phyloP scores from a whole-genome alignment of 2,329 filamentous ascomycete species.

The Trematosphaeria pertusa region DNA sequence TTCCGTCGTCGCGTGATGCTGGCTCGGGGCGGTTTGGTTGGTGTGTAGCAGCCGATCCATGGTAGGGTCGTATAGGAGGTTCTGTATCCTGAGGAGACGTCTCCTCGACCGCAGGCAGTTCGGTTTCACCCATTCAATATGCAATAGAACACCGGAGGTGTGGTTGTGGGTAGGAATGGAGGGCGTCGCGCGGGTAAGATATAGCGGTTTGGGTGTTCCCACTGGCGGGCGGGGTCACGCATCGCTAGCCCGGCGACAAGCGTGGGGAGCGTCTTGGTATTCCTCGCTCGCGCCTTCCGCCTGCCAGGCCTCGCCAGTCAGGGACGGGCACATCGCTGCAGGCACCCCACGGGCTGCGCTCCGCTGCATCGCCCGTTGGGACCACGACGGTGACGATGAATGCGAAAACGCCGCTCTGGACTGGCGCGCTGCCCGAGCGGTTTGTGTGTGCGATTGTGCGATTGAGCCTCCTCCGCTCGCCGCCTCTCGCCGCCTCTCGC shows the following conservation, averaged over 20 bases:
- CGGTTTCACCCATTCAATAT: conserved; percentile 54
- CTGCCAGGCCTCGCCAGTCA: conserved; percentile 24
- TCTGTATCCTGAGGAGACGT: conserved; percentile 48
- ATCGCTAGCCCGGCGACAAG: conserved; percentile 36
- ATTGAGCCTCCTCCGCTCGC: no score
- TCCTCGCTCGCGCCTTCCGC: conserved; percentile 9
- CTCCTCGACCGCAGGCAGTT: conserved; percentile 49
- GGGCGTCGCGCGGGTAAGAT: conserved; percentile 37
- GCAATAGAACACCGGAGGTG: conserved; percentile 41
- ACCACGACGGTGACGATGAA: no score
- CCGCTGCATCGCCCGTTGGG: no score
- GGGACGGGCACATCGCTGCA: conserved; percentile 6
- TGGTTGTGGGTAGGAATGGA: conserved; percentile 31
- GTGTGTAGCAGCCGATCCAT: conserved; percentile 38
- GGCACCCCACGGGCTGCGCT: not conserved
- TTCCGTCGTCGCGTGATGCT: conserved; percentile 22
- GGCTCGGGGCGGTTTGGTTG: conserved; percentile 32
- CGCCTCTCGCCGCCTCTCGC: no score
- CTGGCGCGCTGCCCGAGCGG: no score
- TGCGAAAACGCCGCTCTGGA: no score
- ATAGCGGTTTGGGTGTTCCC: conserved; percentile 35
- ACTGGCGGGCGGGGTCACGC: conserved; percentile 37
- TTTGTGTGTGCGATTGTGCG: no score
- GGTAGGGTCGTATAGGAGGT: conserved; percentile 51
- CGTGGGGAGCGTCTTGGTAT: conserved; percentile 24